These are phyloP conservation scores for Chondrus crispus DNA, from an alignment of 23 red algal species.

Conservation along the genomic window DNA sequence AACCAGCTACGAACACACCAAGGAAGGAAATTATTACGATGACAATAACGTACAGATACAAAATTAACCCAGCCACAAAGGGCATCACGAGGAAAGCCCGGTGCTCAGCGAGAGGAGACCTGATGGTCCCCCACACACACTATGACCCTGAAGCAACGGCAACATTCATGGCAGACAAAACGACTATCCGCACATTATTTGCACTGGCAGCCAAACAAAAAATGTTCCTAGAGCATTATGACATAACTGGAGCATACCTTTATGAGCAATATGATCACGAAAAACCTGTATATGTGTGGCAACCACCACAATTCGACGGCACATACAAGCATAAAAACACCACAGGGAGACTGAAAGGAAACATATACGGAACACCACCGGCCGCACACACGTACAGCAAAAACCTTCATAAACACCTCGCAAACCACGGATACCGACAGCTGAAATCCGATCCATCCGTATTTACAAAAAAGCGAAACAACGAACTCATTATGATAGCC, in stretches of 20 bases:
- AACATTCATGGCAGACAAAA: not conserved
- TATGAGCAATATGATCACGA: conserved; percentile 10
- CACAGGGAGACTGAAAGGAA: not conserved
- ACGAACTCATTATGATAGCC: not conserved
- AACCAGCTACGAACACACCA: not conserved
- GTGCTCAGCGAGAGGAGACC: not conserved
- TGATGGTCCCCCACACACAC: not conserved
- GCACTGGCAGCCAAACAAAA: not conserved
- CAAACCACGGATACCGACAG: not conserved
- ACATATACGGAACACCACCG: not conserved
- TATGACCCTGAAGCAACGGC: not conserved
- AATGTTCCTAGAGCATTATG: not conserved
- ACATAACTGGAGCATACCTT: conserved; percentile 4
- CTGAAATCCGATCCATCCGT: not conserved
- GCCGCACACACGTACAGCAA: not conserved
- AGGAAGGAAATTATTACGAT: not conserved
- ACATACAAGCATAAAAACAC: not conserved
- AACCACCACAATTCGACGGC: not conserved
- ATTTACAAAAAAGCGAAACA: not conserved
- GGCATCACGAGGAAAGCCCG: not conserved
- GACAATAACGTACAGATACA: not conserved
- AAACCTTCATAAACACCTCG: not conserved
- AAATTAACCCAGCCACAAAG: not conserved
- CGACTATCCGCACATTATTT: not conserved
- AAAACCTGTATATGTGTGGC: not conserved